Conservation (phyloP, 306 rosid species). For the barrel medic (Medicago truncatula) region MtrunA17r5.0-ANR NC_053046.1:34579501-34580000, state of each 20-base stretch:
- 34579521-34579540: too few relatives aligned
- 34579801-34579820: slow-evolving; percentile 72
- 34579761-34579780: neutral
- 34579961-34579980: slow-evolving; percentile 61
- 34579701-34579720: neutral
- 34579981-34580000: slow-evolving; percentile 89
- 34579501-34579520: too few relatives aligned
- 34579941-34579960: neutral
- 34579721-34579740: slow-evolving; percentile 2
- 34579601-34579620: slow-evolving; percentile 93
- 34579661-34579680: slow-evolving; percentile 96
- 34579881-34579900: slow-evolving; percentile 63
- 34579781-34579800: slow-evolving; percentile 74
- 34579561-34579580: neutral
- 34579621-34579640: slow-evolving; percentile 93
- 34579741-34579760: neutral
- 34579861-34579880: slow-evolving; percentile 74
- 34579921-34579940: neutral
- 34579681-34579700: slow-evolving; percentile 74
- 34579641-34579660: slow-evolving; percentile 75
- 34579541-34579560: too few relatives aligned
- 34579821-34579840: slow-evolving; percentile 67
- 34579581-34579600: slow-evolving; percentile 41
- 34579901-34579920: slow-evolving; percentile 3
- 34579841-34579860: slow-evolving; percentile 75